Percentiles rank a stretch among this genome's conserved stretches.
These are phyloP conservation scores for Asterella californica DNA, from an alignment of 225 moss, liverwort and hornwort species.

Conservation along the genomic window DNA sequence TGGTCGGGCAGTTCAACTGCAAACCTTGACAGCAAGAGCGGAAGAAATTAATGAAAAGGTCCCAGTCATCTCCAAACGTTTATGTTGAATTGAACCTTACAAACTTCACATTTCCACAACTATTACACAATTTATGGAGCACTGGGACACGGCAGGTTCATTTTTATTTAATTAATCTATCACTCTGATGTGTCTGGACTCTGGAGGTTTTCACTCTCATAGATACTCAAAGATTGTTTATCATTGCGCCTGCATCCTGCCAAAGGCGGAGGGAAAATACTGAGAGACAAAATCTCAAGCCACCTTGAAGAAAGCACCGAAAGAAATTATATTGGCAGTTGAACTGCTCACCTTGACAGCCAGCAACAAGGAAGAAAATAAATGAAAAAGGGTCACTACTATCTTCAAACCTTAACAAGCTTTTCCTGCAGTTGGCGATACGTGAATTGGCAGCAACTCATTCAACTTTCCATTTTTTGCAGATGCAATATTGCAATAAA, in stretches of 20 bases:
- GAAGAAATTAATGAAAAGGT: constrained; percentile 9
- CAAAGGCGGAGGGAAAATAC: constrained; percentile 9
- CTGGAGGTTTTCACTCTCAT: background rate
- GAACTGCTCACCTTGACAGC: constrained; percentile 8
- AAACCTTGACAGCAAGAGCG: constrained; percentile 7
- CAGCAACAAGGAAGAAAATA: background rate
- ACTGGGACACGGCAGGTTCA: background rate
- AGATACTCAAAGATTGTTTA: constrained; percentile 10
- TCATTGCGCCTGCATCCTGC: constrained; percentile 10
- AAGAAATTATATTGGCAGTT: constrained; percentile 11
- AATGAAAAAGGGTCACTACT: constrained; percentile 9
- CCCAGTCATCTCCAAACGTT: constrained; percentile 11
- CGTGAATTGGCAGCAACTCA: constrained; percentile 11
- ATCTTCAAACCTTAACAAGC: constrained; percentile 2
- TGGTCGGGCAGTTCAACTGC: background rate
- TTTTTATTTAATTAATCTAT: background rate
- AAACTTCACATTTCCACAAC: background rate
- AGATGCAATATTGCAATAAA: background rate
- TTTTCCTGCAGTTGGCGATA: constrained; percentile 2
- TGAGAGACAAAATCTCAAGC: constrained; percentile 6
- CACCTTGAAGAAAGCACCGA: constrained; percentile 5
- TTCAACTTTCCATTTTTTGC: constrained; percentile 6
- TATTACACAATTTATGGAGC: constrained; percentile 1
- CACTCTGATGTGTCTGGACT: constrained; percentile 6
- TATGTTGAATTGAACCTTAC: constrained; percentile 8